Evolutionary conservation across 352 stramenopile genomes (phyloP).

Genomic region (Pythium guiyangense): DNA sequence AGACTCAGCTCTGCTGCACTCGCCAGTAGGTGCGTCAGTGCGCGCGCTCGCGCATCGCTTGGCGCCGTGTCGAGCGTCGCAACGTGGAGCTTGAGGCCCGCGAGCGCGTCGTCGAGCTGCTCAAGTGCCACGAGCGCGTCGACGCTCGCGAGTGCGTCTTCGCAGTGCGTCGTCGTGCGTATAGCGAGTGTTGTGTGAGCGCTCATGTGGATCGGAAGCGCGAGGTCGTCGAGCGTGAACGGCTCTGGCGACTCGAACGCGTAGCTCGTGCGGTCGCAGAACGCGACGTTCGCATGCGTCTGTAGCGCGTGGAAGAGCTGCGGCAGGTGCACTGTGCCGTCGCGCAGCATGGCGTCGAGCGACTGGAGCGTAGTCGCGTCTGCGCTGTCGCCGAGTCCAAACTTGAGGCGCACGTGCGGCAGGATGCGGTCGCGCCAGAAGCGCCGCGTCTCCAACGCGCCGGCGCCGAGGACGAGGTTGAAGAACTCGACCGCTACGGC

Average conservation of each 20-base stretch:
- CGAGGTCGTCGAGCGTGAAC: slow-evolving; percentile 19
- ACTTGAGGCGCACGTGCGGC: slow-evolving; percentile 37
- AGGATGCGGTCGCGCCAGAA: slow-evolving; percentile 59
- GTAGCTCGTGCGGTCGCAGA: slow-evolving; percentile 27
- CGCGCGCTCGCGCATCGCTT: slow-evolving; percentile 25
- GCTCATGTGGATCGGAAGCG: background rate
- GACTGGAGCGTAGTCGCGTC: slow-evolving; percentile 6
- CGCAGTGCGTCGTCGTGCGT: slow-evolving; percentile 20
- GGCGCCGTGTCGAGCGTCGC: slow-evolving; percentile 27
- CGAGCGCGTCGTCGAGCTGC: slow-evolving; percentile 24
- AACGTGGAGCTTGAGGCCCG: slow-evolving; percentile 34
- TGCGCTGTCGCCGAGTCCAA: slow-evolving; percentile 16
- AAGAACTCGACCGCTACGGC: slow-evolving; percentile 40
- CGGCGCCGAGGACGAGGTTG: slow-evolving; percentile 44
- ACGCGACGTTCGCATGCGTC: slow-evolving; percentile 23
- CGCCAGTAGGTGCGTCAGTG: slow-evolving; percentile 31
- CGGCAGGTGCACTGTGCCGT: slow-evolving; percentile 40
- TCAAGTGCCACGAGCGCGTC: slow-evolving; percentile 17
- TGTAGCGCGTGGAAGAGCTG: slow-evolving; percentile 51
- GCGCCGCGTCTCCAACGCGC: slow-evolving; percentile 18
- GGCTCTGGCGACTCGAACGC: slow-evolving; percentile 27
- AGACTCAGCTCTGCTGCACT: slow-evolving; percentile 31
- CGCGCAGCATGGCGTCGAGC: slow-evolving; percentile 28
- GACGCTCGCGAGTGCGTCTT: slow-evolving; percentile 19
- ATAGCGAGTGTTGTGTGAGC: slow-evolving; percentile 18